Evolutionary conservation across 2,329 filamentous ascomycete genomes (phyloP).

Genomic region (Ophiostoma sp.): DNA sequence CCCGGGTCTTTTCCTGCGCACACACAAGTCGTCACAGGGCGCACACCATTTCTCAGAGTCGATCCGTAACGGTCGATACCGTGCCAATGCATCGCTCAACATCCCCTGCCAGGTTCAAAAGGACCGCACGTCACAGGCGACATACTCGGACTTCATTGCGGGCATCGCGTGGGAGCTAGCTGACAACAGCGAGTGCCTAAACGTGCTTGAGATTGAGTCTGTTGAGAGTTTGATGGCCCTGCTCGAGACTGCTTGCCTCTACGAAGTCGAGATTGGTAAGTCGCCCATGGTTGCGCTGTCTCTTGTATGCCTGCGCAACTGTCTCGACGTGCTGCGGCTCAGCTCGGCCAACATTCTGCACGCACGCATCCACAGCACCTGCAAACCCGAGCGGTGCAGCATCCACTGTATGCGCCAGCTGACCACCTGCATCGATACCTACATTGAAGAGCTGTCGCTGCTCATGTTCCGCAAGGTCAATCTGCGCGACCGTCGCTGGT

Average conservation of each 20-base stretch:
- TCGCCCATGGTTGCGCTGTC: slow-evolving; percentile 32
- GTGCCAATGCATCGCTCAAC: slow-evolving; percentile 28
- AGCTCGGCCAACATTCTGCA: slow-evolving; percentile 28
- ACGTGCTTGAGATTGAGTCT: slow-evolving; percentile 30
- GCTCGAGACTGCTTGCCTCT: slow-evolving; percentile 31
- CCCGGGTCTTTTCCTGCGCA: slow-evolving; percentile 27
- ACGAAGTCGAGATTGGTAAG: slow-evolving; percentile 32
- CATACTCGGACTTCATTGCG: slow-evolving; percentile 32
- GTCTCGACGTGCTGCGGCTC: slow-evolving; percentile 30
- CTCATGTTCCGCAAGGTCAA: slow-evolving; percentile 34
- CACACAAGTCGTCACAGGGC: slow-evolving; percentile 26
- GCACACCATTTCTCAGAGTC: slow-evolving; percentile 28
- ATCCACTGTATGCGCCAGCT: slow-evolving; percentile 31
- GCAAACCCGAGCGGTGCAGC: slow-evolving; percentile 29
- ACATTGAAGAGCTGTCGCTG: slow-evolving; percentile 32
- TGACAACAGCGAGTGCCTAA: slow-evolving; percentile 29
- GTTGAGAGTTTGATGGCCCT: slow-evolving; percentile 31
- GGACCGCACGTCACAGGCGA: slow-evolving; percentile 24
- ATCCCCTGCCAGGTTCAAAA: slow-evolving; percentile 20
- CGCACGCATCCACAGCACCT: slow-evolving; percentile 28
- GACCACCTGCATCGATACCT: slow-evolving; percentile 27
- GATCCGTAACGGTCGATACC: slow-evolving; percentile 31
- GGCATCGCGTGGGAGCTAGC: slow-evolving; percentile 33
- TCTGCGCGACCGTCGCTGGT: slow-evolving; percentile 32
- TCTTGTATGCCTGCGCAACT: slow-evolving; percentile 31